These are phyloP conservation scores for Plicaturopsis crispa DNA, from an alignment of 768 basidiomycete species.

Conservation along the genomic window DNA sequence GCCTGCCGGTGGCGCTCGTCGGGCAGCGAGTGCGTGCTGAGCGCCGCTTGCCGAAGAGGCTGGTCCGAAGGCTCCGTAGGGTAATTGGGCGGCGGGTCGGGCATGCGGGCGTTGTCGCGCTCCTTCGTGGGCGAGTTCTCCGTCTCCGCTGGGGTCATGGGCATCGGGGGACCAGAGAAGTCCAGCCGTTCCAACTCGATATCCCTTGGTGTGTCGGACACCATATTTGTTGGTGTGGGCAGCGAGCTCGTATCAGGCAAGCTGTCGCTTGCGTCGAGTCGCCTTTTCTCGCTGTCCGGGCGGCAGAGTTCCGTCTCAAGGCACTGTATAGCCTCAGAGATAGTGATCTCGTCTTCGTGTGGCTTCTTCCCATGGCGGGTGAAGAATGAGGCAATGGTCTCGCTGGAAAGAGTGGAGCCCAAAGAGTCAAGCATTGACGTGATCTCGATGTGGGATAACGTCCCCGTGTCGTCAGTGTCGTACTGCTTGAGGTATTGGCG, in stretches of 20 bases:
- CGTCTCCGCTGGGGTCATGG: slow-evolving; percentile 19
- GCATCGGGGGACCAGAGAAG: slow-evolving; percentile 52
- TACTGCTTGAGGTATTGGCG: slow-evolving; percentile 83
- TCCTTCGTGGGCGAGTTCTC: slow-evolving; percentile 14
- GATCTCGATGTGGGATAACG: slow-evolving; percentile 77
- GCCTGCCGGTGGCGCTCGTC: slow-evolving; percentile 19
- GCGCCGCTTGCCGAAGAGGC: slow-evolving; percentile 28
- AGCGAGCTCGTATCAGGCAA: slow-evolving; percentile 39
- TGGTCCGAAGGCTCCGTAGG: slow-evolving; percentile 41
- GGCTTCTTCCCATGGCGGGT: slow-evolving; percentile 57
- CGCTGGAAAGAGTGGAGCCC: slow-evolving; percentile 78
- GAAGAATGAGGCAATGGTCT: slow-evolving; percentile 83
- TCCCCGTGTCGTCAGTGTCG: slow-evolving; percentile 74
- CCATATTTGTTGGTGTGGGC: slow-evolving; percentile 42
- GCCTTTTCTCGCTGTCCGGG: slow-evolving; percentile 63
- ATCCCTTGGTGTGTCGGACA: slow-evolving; percentile 30
- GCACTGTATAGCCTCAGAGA: slow-evolving; percentile 76
- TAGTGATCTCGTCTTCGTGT: slow-evolving; percentile 60
- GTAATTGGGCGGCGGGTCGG: slow-evolving; percentile 16
- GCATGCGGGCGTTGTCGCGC: slow-evolving; percentile 3
- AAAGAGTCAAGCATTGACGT: slow-evolving; percentile 96
- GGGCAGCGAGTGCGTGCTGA: slow-evolving; percentile 6
- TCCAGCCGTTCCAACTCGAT: slow-evolving; percentile 47
- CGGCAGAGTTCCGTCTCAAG: slow-evolving; percentile 80
- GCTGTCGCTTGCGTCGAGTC: slow-evolving; percentile 40